Evolutionary conservation across 2,329 filamentous ascomycete species (phyloP), one percentile per base, ranked within the genome.

Genomic region (Ophiognomonia clavigignenti-juglandacearum): DNA sequence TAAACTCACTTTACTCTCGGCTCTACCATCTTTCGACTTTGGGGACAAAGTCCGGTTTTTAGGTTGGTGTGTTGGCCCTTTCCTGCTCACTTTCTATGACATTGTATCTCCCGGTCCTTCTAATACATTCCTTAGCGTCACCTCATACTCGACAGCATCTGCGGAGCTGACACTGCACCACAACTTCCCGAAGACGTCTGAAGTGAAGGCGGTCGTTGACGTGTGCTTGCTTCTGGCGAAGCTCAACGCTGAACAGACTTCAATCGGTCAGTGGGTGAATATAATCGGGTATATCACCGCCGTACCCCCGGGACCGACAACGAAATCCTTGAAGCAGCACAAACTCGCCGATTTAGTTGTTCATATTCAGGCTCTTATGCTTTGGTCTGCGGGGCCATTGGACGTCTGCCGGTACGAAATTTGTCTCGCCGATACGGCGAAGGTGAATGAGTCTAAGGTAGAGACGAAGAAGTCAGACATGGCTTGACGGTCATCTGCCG

Each of bases 11-110:
- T 80, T 89, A 50, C 72, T 92, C 45, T 80, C 78, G 13, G 70
- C 77, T 47, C 67, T 91, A 13, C 69, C 75, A 4, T 60, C 61
- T 42, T 69, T 70, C 40, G 60, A 69, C n/a, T 54, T 69, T 13
- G 78, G 79, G 34, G 78, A 82, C n/a, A 97, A 97, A 69, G 85
- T 96, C 51, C 84, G 92, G 52, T 95, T 97, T 64, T 68, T 97
- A 42, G 91, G 89, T 65, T 96, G 91, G 92, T 96, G 75, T 69
- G 82, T 68, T 40, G 34, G 34, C 32, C 24, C 31, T 38, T n/a
- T n/a, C n/a, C n/a, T n/a, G n/a, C 23, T 37, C 24, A 31, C 42
- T 38, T 24, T 29, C 26, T 29, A 29, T 39, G 58, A 13, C 16
- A 24, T 16, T 11, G 32, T 34, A 13, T n/a, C 39, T 13, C 7